Evolutionary conservation across 2,329 filamentous ascomycete species (phyloP).

Genomic region (Botryotinia calthae): DNA sequence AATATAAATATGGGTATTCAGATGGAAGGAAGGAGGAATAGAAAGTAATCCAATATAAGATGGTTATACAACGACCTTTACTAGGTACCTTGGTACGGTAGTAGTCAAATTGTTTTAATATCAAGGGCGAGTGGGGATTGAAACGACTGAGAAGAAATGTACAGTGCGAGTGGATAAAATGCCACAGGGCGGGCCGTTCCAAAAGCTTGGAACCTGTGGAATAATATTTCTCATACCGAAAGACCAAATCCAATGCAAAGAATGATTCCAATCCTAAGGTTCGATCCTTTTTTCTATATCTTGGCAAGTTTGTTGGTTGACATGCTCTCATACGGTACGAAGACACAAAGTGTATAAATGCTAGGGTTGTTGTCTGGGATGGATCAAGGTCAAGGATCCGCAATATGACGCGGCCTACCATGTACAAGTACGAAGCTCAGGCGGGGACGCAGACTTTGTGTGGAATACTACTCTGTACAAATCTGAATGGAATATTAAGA

Average conservation of each 20-base stretch:
- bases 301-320: conserved; percentile 17
- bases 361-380: neutral
- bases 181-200: neutral
- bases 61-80: neutral
- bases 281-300: conserved; percentile 16
- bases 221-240: neutral
- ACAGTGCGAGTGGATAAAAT: neutral
- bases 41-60: too few relatives aligned
- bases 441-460: neutral
- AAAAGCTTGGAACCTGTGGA: neutral
- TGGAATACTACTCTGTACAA: neutral
- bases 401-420: conserved; percentile 24
- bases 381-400: conserved; percentile 6
- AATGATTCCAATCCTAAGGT: neutral
- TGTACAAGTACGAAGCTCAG: conserved; percentile 11
- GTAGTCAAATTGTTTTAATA: neutral
- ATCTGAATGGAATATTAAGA: neutral
- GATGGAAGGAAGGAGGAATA: neutral
- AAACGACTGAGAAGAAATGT: neutral
- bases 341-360: neutral
- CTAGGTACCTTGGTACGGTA: neutral
- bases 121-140: neutral
- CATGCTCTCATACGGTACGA: neutral
- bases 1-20: neutral
- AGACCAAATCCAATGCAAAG: neutral